Percentiles rank a stretch among this genome's conserved stretches.
These are phyloP conservation scores for Phialocephala subalpina DNA, from an alignment of 2,329 filamentous ascomycete genomes.

Conservation along the genomic window DNA sequence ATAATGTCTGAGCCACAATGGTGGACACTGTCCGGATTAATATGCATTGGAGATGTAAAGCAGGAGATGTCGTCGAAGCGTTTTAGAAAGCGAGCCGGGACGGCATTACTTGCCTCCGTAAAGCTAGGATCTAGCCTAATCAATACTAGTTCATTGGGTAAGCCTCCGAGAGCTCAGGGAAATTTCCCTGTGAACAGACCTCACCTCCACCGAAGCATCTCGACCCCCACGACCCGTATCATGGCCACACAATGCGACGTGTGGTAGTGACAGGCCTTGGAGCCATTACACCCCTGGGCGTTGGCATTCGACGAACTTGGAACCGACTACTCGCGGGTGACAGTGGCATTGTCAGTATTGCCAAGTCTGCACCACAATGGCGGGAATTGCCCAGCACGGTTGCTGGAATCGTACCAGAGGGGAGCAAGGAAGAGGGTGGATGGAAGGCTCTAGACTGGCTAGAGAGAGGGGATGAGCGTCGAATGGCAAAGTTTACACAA, in stretches of 20 bases:
- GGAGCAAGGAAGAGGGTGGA: conserved; percentile 50
- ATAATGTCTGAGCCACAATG: neutral
- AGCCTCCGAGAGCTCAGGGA: neutral
- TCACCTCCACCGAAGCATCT: conserved; percentile 3
- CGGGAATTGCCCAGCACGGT: conserved; percentile 81
- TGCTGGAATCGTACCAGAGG: conserved; percentile 80
- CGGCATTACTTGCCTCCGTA: conserved; percentile 4
- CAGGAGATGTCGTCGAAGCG: conserved; percentile 14
- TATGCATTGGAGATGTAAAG: conserved; percentile 8
- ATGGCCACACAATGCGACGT: conserved; percentile 57
- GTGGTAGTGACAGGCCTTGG: conserved; percentile 87
- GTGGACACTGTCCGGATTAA: neutral
- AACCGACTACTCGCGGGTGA: conserved; percentile 78
- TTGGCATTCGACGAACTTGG: conserved; percentile 83
- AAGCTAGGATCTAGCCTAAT: neutral
- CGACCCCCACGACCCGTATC: conserved; percentile 15
- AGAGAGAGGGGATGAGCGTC: conserved; percentile 64
- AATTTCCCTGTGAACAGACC: neutral
- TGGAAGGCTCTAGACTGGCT: conserved; percentile 66
- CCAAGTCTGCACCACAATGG: conserved; percentile 64
- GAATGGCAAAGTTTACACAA: conserved; percentile 91
- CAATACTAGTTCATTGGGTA: neutral
- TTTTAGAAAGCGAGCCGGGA: conserved; percentile 11
- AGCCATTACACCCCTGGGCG: conserved; percentile 82
- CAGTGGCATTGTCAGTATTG: conserved; percentile 81